phyloP scores from a whole-genome alignment of 441 rosid species.

The Lepidium campestre region DNA sequence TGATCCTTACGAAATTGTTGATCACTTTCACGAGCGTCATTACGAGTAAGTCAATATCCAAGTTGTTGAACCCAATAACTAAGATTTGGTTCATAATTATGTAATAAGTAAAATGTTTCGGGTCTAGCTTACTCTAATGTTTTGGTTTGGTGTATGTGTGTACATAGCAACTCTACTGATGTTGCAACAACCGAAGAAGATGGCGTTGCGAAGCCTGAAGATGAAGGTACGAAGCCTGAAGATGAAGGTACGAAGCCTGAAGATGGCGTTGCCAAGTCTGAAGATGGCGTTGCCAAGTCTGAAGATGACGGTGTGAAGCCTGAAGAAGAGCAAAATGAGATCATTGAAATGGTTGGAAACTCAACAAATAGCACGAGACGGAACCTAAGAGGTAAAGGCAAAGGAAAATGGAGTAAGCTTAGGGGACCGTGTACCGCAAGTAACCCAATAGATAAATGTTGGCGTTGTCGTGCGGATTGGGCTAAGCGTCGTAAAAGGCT shows the following conservation, averaged over 20 bases:
- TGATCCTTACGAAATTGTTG: slow-evolving; percentile 30
- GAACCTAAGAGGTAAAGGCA: slow-evolving; percentile 14
- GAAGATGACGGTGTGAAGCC: too few species aligned
- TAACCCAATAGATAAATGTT: slow-evolving; percentile 59
- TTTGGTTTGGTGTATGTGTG: slow-evolving; percentile 8
- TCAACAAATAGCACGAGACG: slow-evolving; percentile 32
- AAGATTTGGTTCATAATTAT: not conserved
- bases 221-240: too few species aligned
- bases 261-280: not conserved
- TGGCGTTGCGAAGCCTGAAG: not conserved
- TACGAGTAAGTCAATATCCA: slow-evolving; percentile 24
- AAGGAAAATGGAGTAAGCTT: slow-evolving; percentile 27
- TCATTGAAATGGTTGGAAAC: slow-evolving; percentile 11
- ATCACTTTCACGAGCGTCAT: slow-evolving; percentile 31
- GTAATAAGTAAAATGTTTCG: not conserved
- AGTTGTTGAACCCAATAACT: not conserved
- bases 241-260: not conserved
- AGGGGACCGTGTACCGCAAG: slow-evolving; percentile 47
- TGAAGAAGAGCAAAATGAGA: not conserved
- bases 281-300: not conserved
- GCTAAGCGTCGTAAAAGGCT: slow-evolving; percentile 39
- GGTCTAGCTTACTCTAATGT: not conserved
- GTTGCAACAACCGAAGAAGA: not conserved
- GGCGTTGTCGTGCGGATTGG: slow-evolving; percentile 48
- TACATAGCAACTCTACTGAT: slow-evolving; percentile 26